Evolutionary conservation across 495 filamentous ascomycete species (phyloP).

Genomic region (Pyrenula massariospora): DNA sequence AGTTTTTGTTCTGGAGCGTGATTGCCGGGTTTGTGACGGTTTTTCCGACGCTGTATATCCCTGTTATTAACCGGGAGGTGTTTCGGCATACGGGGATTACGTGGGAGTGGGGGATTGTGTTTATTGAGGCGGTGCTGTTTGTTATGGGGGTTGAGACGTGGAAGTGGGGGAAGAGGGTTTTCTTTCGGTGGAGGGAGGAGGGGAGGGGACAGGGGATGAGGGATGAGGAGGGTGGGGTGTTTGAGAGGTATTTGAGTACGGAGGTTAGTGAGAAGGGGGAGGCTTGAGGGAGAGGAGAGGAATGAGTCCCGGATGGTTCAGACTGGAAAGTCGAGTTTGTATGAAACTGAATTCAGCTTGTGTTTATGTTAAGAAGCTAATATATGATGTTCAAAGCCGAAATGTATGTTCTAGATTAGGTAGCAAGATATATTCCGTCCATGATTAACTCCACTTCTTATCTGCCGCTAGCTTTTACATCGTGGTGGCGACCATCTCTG

Average conservation of each 20-base stretch:
- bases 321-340: no score
- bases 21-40: slow-evolving; percentile 57
- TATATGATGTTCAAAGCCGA: no score
- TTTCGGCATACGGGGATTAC: slow-evolving; percentile 61
- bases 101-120: slow-evolving; percentile 61
- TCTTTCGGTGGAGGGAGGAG: slow-evolving; percentile 20
- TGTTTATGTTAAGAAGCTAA: no score
- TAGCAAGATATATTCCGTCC: no score
- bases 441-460: no score
- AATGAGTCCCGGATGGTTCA: no score
- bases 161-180: slow-evolving; percentile 54
- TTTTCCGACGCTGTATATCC: slow-evolving; percentile 63
- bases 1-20: slow-evolving; percentile 60
- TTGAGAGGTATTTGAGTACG: not conserved
- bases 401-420: no score
- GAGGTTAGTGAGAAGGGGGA: not conserved
- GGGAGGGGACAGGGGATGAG: not conserved
- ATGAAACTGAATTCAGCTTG: no score
- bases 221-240: not conserved
- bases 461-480: no score
- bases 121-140: slow-evolving; percentile 48
- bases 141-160: slow-evolving; percentile 52
- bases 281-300: not conserved
- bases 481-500: no score
- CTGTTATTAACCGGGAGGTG: slow-evolving; percentile 53